phyloP scores from a whole-genome alignment of 371 early-diverging fungal genomes.

The Mucor irregularis region DNA sequence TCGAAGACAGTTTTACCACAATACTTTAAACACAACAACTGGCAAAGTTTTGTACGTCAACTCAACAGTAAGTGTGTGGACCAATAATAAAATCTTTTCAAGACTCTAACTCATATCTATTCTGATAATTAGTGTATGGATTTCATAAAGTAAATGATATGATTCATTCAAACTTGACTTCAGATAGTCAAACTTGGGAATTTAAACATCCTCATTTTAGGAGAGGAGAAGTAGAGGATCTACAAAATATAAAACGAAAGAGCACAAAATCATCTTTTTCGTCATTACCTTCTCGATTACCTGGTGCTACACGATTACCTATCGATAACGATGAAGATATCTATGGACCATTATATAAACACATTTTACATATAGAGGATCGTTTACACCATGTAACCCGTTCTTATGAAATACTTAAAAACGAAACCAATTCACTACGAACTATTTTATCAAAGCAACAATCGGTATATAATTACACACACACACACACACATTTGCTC shows the following conservation, averaged over 20 bases:
- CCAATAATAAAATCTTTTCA: no score
- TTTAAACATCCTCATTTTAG: constrained; percentile 70
- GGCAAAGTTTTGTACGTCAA: constrained; percentile 85
- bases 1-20: constrained; percentile 64
- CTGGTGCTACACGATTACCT: not conserved
- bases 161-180: constrained; percentile 56
- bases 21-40: constrained; percentile 88
- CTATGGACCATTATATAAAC: constrained; percentile 22
- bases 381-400: constrained; percentile 17
- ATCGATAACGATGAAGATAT: constrained; percentile 14
- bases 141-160: constrained; percentile 65
- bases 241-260: constrained; percentile 67
- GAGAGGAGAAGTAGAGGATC: constrained; percentile 53
- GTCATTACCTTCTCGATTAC: not conserved
- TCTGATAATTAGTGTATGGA: constrained; percentile 54
- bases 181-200: constrained; percentile 67
- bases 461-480: not conserved
- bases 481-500: not conserved
- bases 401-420: constrained; percentile 19
- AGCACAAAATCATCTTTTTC: constrained; percentile 38
- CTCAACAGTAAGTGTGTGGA: constrained; percentile 70
- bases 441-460: constrained; percentile 19
- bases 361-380: constrained; percentile 27
- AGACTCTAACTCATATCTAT: no score
- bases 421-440: constrained; percentile 18